Percentiles rank a stretch among this genome's conserved stretches.
Evolutionary conservation across 805 yeast species (phyloP).

Genomic region (Pichia cephalocereana): DNA sequence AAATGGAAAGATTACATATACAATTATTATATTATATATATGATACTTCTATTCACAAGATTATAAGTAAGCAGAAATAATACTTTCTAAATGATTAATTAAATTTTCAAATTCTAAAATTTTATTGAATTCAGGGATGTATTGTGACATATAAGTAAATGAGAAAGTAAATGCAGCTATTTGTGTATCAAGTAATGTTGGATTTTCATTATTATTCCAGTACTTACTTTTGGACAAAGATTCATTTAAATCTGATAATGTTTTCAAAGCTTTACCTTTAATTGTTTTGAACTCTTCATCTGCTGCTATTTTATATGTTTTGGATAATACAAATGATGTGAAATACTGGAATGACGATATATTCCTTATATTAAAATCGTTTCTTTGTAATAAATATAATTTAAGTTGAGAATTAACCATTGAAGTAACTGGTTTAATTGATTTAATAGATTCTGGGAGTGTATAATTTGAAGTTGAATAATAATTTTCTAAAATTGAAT

Average conservation of each 20-base stretch:
- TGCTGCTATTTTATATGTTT: not conserved
- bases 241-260: not conserved
- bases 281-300: not conserved
- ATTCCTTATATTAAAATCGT: conserved; percentile 26
- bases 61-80: not conserved
- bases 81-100: not conserved
- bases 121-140: not conserved
- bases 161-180: not conserved
- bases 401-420: not conserved
- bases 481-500: conserved; percentile 6
- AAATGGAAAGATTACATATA: too few relatives aligned
- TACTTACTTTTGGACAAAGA: not conserved
- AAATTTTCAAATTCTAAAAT: not conserved
- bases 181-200: not conserved
- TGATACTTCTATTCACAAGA: too few relatives aligned
- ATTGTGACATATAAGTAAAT: not conserved
- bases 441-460: not conserved
- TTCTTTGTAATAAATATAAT: conserved; percentile 6
- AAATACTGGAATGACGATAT: conserved; percentile 10
- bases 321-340: not conserved
- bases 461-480: conserved; percentile 1
- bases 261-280: not conserved
- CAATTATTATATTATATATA: too few relatives aligned
- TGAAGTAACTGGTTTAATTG: not conserved
- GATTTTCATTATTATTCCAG: not conserved